Evolutionary conservation across 148 eudicot species (phyloP).

Genomic region (Camellia granthamiana): DNA sequence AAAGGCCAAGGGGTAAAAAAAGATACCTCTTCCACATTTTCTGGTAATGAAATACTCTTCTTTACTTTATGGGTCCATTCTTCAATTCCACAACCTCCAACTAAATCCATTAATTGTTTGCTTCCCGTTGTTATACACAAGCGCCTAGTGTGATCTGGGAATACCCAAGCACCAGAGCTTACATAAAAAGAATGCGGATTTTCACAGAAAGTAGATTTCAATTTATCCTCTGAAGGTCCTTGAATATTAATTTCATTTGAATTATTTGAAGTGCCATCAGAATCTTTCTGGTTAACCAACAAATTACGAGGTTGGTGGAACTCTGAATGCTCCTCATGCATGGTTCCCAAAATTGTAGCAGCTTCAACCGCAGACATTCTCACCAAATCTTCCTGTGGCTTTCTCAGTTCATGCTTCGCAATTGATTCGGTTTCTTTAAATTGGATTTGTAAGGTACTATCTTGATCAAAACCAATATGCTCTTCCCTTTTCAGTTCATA

Average conservation of each 20-base stretch:
- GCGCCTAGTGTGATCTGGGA: conserved; percentile 45
- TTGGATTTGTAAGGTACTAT: conserved; percentile 5
- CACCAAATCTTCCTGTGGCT: conserved; percentile 22
- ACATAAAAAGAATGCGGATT: conserved; percentile 21
- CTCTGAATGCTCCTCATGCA: conserved; percentile 27
- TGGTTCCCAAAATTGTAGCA: conserved; percentile 26
- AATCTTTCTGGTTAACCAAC: conserved; percentile 15
- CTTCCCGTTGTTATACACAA: conserved; percentile 56
- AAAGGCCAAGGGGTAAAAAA: not conserved
- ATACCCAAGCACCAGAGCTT: conserved; percentile 55
- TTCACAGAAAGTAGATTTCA: conserved; percentile 21
- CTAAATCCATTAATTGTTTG: conserved; percentile 31
- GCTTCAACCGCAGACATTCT: conserved; percentile 24
- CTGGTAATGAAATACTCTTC: conserved; percentile 21
- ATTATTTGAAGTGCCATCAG: conserved; percentile 13
- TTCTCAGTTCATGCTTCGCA: conserved; percentile 21
- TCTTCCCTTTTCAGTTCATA: conserved; percentile 23
- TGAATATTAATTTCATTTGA: not conserved
- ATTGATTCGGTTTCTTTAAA: conserved; percentile 16
- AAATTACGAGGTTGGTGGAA: conserved; percentile 6
- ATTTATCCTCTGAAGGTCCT: conserved; percentile 17
- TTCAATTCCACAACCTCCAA: conserved; percentile 30
- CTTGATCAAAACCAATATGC: not conserved
- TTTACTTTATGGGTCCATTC: conserved; percentile 31
- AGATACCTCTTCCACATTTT: conserved; percentile 27